Evolutionary conservation across 2,329 filamentous ascomycete species (phyloP).

Genomic region (Fusarium torulosum): DNA sequence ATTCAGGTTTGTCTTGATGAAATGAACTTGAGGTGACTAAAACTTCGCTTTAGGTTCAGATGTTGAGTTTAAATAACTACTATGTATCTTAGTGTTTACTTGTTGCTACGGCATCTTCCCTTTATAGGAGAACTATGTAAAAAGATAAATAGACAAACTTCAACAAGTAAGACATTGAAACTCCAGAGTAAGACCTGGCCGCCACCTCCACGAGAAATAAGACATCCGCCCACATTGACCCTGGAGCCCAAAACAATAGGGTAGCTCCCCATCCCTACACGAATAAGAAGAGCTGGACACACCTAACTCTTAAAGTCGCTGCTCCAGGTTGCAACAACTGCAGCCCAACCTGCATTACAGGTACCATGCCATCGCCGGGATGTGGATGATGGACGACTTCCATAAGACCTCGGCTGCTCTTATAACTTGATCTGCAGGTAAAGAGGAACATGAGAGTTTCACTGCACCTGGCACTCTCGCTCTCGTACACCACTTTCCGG

Average conservation of each 20-base stretch:
- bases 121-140: no score
- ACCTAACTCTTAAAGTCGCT: constrained; percentile 26
- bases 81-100: no score
- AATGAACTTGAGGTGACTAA: background rate
- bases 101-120: no score
- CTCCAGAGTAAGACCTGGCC: constrained; percentile 10
- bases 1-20: background rate
- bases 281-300: constrained; percentile 30
- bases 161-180: constrained; percentile 11
- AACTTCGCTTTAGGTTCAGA: background rate
- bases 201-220: constrained; percentile 25
- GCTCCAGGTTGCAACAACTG: constrained; percentile 30
- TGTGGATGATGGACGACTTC: constrained; percentile 6
- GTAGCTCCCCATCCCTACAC: constrained; percentile 31
- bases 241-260: constrained; percentile 27
- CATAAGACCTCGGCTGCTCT: constrained; percentile 19
- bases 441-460: constrained; percentile 6
- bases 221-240: constrained; percentile 19
- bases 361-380: constrained; percentile 12
- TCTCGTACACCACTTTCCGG: constrained; percentile 11
- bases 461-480: constrained; percentile 6
- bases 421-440: constrained; percentile 20
- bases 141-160: background rate
- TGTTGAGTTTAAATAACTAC: background rate
- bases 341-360: constrained; percentile 44